Evolutionary conservation across 1,139 yeast genomes (phyloP).

Genomic region (Yamadazyma epiphylla): DNA sequence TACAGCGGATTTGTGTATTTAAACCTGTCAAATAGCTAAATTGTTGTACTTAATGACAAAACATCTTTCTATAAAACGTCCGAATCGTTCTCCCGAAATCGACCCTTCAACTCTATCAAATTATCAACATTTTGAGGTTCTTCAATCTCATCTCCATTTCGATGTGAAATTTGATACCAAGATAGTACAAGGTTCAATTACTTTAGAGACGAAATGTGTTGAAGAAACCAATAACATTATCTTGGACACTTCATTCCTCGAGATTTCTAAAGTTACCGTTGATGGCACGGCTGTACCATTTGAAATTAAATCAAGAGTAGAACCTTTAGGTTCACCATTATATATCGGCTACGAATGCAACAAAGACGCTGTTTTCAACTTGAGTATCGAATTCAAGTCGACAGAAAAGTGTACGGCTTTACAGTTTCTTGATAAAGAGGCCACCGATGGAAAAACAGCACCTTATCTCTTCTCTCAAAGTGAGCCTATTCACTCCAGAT

Average conservation of each 20-base stretch:
- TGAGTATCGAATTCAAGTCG: slow-evolving; percentile 57
- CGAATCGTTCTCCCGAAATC: slow-evolving; percentile 48
- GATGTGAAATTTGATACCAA: slow-evolving; percentile 53
- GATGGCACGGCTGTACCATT: slow-evolving; percentile 35
- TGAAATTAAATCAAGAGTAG: slow-evolving; percentile 45
- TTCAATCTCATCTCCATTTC: slow-evolving; percentile 49
- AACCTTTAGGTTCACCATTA: slow-evolving; percentile 67
- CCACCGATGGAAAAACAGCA: slow-evolving; percentile 68
- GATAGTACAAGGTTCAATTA: slow-evolving; percentile 54
- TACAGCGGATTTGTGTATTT: no score
- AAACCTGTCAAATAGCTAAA: no score
- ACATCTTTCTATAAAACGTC: slow-evolving; percentile 16
- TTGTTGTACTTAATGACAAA: no score
- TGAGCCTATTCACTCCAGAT: slow-evolving; percentile 88
- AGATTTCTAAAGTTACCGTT: slow-evolving; percentile 43
- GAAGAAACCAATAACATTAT: slow-evolving; percentile 31
- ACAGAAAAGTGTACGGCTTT: slow-evolving; percentile 78
- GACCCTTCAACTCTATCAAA: slow-evolving; percentile 44
- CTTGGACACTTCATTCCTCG: slow-evolving; percentile 68
- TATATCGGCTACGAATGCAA: slow-evolving; percentile 23
- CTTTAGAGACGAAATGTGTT: slow-evolving; percentile 33
- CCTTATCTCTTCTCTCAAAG: slow-evolving; percentile 88
- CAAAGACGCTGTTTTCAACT: slow-evolving; percentile 17
- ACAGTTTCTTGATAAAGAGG: slow-evolving; percentile 76
- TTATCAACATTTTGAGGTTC: slow-evolving; percentile 24